Percentiles rank a stretch among this genome's conserved stretches.
phyloP scores from a whole-genome alignment of 2,329 filamentous ascomycete genomes.

The Diaporthe citrichinensis region DNA sequence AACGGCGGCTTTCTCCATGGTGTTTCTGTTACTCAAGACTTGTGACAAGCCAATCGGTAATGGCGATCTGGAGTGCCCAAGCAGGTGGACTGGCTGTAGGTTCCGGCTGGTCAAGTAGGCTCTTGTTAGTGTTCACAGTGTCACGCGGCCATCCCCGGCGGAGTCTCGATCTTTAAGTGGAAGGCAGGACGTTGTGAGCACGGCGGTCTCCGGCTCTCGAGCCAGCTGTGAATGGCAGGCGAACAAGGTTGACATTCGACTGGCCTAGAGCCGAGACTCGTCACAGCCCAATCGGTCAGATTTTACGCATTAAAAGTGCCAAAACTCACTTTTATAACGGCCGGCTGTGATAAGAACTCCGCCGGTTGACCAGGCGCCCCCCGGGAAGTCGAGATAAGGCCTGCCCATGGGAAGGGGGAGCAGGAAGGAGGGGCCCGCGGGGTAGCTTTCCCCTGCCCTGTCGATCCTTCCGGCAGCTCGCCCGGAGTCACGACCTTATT shows the following conservation, averaged over 20 bases:
- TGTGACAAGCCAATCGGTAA: not conserved
- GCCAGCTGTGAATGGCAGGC: constrained; percentile 23
- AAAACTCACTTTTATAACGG: constrained; percentile 21
- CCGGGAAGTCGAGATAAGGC: constrained; percentile 23
- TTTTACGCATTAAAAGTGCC: constrained; percentile 18
- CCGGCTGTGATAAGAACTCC: constrained; percentile 9
- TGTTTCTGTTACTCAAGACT: constrained; percentile 28
- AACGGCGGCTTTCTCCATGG: constrained; percentile 53
- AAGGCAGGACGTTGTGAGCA: not conserved
- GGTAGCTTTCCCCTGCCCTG: not conserved
- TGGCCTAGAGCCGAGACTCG: constrained; percentile 1
- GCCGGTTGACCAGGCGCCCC: constrained; percentile 22
- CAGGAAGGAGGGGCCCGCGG: constrained; percentile 28
- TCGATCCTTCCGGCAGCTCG: constrained; percentile 27
- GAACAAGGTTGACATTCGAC: constrained; percentile 29
- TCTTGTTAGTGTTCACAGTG: not conserved
- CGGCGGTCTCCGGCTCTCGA: constrained; percentile 29
- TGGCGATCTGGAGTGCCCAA: not conserved
- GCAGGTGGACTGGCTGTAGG: not conserved
- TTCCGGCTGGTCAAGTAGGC: not conserved
- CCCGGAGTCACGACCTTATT: not conserved
- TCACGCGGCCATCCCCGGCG: constrained; percentile 15
- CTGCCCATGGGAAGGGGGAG: not conserved
- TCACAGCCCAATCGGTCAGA: constrained; percentile 18
- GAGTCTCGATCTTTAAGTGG: constrained; percentile 24